Evolutionary conservation across 129 eudicot genomes (phyloP).

Genomic region (Solidago caesia): DNA sequence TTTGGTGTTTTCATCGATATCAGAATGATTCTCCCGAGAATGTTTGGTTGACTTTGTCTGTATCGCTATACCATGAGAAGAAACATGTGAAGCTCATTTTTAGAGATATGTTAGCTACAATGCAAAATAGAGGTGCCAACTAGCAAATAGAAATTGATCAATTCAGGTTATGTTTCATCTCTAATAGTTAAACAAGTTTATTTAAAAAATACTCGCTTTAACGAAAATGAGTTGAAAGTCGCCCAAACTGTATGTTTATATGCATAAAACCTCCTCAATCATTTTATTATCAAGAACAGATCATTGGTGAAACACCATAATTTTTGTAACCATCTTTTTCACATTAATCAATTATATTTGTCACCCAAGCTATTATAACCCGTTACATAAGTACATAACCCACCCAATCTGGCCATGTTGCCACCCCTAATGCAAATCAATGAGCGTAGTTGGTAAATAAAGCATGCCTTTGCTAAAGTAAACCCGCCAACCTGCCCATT

Average conservation of each 20-base stretch:
- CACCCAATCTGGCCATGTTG: not conserved
- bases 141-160: not conserved
- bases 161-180: not conserved
- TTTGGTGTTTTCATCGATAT: slow-evolving; percentile 26
- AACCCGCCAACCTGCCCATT: not conserved
- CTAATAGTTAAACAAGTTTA: not conserved
- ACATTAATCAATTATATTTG: not conserved
- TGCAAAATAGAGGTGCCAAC: not conserved
- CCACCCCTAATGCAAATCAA: not conserved
- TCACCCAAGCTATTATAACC: too few species aligned
- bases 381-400: not conserved
- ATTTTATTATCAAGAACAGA: not conserved
- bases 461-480: not conserved
- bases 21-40: slow-evolving; percentile 21
- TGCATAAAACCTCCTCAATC: not conserved
- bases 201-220: not conserved
- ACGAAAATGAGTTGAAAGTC: not conserved
- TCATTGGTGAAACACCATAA: not conserved
- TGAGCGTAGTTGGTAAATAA: not conserved
- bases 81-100: slow-evolving; percentile 16
- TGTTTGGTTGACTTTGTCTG: slow-evolving; percentile 45
- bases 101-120: slow-evolving; percentile 15
- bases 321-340: not conserved
- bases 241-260: not conserved
- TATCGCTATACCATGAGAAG: slow-evolving; percentile 43